Evolutionary conservation across 2,329 filamentous ascomycete species (phyloP).

Genomic region (Xylariaceae sp.): DNA sequence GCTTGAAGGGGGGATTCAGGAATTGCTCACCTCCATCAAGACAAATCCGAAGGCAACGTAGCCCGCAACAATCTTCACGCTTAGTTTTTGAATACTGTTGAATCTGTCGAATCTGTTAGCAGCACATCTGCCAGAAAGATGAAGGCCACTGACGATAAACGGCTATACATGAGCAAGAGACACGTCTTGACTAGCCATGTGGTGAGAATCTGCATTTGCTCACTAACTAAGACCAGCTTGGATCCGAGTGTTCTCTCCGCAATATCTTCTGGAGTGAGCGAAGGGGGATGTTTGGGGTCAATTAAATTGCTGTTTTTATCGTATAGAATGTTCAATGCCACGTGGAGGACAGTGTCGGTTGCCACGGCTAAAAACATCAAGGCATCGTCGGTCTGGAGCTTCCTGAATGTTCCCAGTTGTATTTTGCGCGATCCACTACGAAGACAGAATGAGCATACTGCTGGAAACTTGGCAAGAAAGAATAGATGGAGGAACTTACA

Average conservation of each 20-base stretch:
- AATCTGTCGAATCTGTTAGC: constrained; percentile 40
- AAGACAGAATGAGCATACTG: neutral
- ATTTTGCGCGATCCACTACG: constrained; percentile 48
- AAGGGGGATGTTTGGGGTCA: constrained; percentile 51
- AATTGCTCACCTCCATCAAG: constrained; percentile 51
- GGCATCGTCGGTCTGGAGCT: constrained; percentile 62
- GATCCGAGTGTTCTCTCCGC: constrained; percentile 56
- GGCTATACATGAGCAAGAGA: constrained; percentile 63
- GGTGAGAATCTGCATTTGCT: constrained; percentile 66
- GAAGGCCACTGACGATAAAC: constrained; percentile 54
- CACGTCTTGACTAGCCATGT: constrained; percentile 64
- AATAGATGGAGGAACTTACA: constrained; percentile 43
- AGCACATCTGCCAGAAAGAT: neutral
- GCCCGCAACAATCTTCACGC: constrained; percentile 55
- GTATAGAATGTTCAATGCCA: constrained; percentile 61
- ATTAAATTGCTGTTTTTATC: constrained; percentile 67
- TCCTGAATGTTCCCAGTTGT: constrained; percentile 52
- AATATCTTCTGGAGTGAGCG: constrained; percentile 54
- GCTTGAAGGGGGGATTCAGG: neutral
- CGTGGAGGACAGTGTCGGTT: constrained; percentile 61
- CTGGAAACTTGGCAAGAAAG: neutral
- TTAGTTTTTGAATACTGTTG: constrained; percentile 54
- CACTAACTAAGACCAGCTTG: constrained; percentile 68
- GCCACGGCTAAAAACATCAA: constrained; percentile 60
- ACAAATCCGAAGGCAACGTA: constrained; percentile 58